These are phyloP conservation scores for Cicer chorassanicum DNA, from an alignment of 306 rosid species.

Conservation along the genomic window DNA sequence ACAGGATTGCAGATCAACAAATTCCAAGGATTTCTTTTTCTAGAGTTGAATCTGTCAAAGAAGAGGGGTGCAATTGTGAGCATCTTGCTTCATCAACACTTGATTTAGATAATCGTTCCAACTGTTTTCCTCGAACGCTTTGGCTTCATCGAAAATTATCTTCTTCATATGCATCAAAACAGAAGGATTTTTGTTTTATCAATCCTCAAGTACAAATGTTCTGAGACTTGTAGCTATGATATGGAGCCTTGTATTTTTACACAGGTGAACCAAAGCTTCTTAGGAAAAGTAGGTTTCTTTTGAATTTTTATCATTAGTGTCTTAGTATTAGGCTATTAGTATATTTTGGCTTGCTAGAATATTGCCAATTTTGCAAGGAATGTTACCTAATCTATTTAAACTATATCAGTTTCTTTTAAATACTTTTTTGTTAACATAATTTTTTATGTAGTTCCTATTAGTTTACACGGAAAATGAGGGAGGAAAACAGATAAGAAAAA, in stretches of 20 bases:
- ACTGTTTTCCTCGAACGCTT: constrained; percentile 63
- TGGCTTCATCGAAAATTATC: constrained; percentile 55
- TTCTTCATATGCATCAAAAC: constrained; percentile 50
- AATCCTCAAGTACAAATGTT: constrained; percentile 51
- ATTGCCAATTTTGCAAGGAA: background rate
- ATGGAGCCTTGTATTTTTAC: constrained; percentile 44
- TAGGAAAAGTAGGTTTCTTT: constrained; percentile 48
- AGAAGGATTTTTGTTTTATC: constrained; percentile 49
- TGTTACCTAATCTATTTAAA: background rate
- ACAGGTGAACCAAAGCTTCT: constrained; percentile 35
- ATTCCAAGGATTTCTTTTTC: constrained; percentile 49
- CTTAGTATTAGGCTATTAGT: background rate
- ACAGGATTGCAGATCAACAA: constrained; percentile 46
- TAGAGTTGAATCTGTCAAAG: constrained; percentile 54
- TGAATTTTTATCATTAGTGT: constrained; percentile 18
- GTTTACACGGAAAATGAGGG: constrained; percentile 13
- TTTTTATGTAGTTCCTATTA: constrained; percentile 30
- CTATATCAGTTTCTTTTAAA: background rate
- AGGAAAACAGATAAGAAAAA: constrained; percentile 13
- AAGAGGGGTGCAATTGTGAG: constrained; percentile 46
- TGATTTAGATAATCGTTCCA: constrained; percentile 52
- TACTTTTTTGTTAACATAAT: background rate
- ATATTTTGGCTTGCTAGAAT: background rate
- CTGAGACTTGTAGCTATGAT: constrained; percentile 46
- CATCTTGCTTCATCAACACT: constrained; percentile 47